Evolutionary conservation across 129 eudicot genomes (phyloP).

Genomic region (Pseudognaphalium luteoalbum): DNA sequence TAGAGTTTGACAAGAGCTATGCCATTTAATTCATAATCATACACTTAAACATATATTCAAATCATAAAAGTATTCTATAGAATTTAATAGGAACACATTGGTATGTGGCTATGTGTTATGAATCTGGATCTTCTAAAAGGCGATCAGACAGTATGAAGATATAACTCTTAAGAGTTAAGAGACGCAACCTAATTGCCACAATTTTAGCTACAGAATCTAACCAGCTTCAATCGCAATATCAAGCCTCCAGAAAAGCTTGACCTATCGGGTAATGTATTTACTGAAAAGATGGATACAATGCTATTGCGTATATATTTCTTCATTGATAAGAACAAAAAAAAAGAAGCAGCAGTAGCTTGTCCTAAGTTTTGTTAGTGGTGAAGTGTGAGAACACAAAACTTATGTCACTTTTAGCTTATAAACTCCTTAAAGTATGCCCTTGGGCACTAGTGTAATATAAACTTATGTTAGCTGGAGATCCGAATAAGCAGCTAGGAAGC

Average conservation of each 20-base stretch:
- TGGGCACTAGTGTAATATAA: background rate
- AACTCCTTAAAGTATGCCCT: conserved; percentile 5
- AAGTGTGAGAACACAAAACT: background rate
- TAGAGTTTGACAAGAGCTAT: conserved; percentile 7
- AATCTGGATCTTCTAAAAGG: background rate
- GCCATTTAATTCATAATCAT: background rate
- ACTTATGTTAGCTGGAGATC: conserved; percentile 6
- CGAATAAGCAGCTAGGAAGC: background rate
- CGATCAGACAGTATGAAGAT: background rate
- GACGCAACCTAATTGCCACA: background rate
- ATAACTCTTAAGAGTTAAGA: background rate
- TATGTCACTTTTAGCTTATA: conserved; percentile 6
- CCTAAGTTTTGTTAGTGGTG: background rate
- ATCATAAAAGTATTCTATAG: background rate
- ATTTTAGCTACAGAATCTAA: background rate
- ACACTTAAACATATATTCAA: background rate
- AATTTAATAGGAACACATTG: background rate
- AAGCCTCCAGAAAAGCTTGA: background rate
- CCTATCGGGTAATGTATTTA: background rate
- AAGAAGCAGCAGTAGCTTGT: background rate
- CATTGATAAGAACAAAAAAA: background rate
- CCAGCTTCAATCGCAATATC: background rate
- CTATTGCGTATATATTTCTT: background rate
- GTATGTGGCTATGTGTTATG: background rate
- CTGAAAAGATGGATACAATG: background rate